These are phyloP conservation scores for Termitomyces sp. DNA, from an alignment of 768 basidiomycete species.

Conservation along the genomic window DNA sequence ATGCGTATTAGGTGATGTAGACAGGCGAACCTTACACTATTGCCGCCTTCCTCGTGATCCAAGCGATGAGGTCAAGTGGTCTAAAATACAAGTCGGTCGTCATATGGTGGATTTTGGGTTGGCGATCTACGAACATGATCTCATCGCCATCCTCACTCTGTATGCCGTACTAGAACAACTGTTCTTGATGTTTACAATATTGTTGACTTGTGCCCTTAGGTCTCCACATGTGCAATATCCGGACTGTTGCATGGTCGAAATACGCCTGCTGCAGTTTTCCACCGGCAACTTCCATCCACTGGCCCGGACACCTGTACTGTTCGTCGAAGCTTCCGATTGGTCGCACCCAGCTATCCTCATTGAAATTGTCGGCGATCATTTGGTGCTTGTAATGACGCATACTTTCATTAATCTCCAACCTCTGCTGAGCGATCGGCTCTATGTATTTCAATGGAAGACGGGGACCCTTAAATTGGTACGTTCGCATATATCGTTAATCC, in stretches of 20 bases:
- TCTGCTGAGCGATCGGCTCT: conserved; percentile 3
- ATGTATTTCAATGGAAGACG: conserved; percentile 16
- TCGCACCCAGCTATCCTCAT: conserved; percentile 9
- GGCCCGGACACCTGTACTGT: conserved; percentile 21
- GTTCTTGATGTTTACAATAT: not conserved
- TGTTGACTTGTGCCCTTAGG: not conserved
- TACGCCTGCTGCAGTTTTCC: conserved; percentile 4
- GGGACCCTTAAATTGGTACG: conserved; percentile 13
- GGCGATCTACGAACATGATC: conserved; percentile 40
- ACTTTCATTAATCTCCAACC: not conserved
- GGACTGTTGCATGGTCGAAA: not conserved
- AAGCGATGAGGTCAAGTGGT: conserved; percentile 27
- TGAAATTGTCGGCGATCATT: conserved; percentile 17
- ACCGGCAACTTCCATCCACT: conserved; percentile 10
- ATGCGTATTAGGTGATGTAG: conserved; percentile 1
- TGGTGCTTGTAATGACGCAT: conserved; percentile 13
- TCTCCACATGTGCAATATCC: not conserved
- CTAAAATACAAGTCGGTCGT: conserved; percentile 22
- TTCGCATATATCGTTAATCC: not conserved
- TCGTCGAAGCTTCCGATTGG: conserved; percentile 23
- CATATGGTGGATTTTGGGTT: conserved; percentile 41
- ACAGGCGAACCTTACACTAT: conserved; percentile 1
- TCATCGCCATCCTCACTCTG: conserved; percentile 27
- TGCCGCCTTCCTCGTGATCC: not conserved
- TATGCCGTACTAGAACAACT: not conserved